Conservation (phyloP, 495 filamentous ascomycete genomes). For the Darksidea phi region DNA sequence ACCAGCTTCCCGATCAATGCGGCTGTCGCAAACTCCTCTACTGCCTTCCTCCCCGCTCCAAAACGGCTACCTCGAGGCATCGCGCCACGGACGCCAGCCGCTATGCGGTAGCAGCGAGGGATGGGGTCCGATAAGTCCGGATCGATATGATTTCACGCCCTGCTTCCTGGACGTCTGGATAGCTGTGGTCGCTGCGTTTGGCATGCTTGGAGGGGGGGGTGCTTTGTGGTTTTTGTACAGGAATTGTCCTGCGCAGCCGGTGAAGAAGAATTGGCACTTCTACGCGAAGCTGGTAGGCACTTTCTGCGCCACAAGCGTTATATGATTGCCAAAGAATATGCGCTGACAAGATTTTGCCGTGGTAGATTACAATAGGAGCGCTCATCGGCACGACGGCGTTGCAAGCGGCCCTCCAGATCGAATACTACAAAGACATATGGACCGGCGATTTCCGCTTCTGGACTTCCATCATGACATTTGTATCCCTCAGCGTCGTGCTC, state of each 20-base stretch:
- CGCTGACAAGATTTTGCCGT: constrained; percentile 6
- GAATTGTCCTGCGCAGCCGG: constrained; percentile 58
- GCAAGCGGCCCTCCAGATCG: constrained; percentile 75
- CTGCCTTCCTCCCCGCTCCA: constrained; percentile 18
- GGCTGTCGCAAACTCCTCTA: constrained; percentile 28
- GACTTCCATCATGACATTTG: constrained; percentile 73
- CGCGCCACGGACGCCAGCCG: constrained; percentile 51
- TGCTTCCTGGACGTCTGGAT: constrained; percentile 92
- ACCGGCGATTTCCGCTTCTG: constrained; percentile 84
- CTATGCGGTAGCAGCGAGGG: constrained; percentile 86
- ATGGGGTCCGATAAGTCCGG: constrained; percentile 87
- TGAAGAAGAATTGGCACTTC: constrained; percentile 91
- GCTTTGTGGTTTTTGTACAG: constrained; percentile 76
- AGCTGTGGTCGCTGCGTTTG: constrained; percentile 69
- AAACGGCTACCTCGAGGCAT: constrained; percentile 40
- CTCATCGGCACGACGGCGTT: constrained; percentile 66
- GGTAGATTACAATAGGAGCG: constrained; percentile 65
- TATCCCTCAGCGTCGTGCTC: constrained; percentile 77
- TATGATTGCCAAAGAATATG: background rate
- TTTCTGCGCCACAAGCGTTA: background rate
- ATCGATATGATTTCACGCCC: constrained; percentile 88
- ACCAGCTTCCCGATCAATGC: constrained; percentile 24
- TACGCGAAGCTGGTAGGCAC: constrained; percentile 78
- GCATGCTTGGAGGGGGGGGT: constrained; percentile 69
- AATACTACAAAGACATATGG: constrained; percentile 68